Percentiles rank a stretch among this genome's conserved stretches.
phyloP scores from a whole-genome alignment of 1,284 basidiomycete species.

The Hortiboletus rubellus region DNA sequence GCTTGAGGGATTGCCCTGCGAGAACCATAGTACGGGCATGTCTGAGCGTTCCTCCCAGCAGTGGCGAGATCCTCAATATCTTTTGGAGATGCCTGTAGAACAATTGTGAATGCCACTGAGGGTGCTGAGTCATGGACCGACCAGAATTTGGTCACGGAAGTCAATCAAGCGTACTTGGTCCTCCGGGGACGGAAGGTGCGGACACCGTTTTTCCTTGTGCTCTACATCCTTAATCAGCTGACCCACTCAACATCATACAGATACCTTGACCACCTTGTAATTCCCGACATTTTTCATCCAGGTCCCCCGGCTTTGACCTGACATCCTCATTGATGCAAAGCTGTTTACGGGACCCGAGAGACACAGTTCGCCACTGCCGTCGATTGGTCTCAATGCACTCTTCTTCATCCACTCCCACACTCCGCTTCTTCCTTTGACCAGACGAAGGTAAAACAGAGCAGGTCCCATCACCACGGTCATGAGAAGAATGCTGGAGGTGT shows the following conservation, averaged over 20 bases:
- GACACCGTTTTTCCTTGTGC: conserved; percentile 70
- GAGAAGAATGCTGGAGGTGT: neutral
- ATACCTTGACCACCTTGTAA: conserved; percentile 67
- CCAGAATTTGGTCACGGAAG: conserved; percentile 87
- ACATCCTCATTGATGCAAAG: conserved; percentile 91
- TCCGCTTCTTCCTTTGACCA: conserved; percentile 22
- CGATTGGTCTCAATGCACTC: conserved; percentile 26
- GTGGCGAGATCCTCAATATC: conserved; percentile 93
- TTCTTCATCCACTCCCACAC: conserved; percentile 26
- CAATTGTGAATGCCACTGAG: neutral
- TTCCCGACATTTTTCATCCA: conserved; percentile 93
- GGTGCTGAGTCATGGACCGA: conserved; percentile 37
- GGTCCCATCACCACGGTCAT: conserved; percentile 12
- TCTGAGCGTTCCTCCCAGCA: conserved; percentile 64
- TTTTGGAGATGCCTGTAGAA: conserved; percentile 73
- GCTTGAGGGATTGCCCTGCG: conserved; percentile 86
- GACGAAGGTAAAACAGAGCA: neutral
- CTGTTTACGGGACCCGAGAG: conserved; percentile 90
- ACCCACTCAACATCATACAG: neutral
- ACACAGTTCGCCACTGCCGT: conserved; percentile 59
- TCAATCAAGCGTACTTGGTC: conserved; percentile 79
- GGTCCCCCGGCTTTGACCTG: conserved; percentile 62
- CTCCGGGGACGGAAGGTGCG: conserved; percentile 74
- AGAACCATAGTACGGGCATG: conserved; percentile 94
- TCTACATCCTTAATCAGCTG: conserved; percentile 37